Evolutionary conservation across 106 monocot species (phyloP), one percentile per base, ranked within the genome.

Genomic region (Narthecium ossifragum): DNA sequence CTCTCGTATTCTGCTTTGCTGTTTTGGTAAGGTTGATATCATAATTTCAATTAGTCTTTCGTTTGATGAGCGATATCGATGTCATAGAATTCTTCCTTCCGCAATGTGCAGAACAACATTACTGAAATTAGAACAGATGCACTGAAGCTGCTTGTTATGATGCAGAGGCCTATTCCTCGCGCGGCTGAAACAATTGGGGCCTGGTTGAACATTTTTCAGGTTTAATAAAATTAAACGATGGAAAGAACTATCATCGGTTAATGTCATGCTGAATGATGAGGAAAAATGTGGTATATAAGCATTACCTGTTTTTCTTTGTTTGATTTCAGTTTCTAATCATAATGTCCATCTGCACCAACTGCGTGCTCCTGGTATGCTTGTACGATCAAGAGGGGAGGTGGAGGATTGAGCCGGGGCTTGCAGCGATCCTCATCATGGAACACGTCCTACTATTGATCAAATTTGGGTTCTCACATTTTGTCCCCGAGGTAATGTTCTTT

Each of bases 171-270:
- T 39, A 59, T 78, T 41, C 92, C 92, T 37, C 84, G 88, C 53
- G 74, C 78, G 26, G 68, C 92, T 65, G 84, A 87, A 55, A 84
- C 88, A 28, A 92, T 92, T 58, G 88, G 88, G 62, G 88, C 92
- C 57, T 92, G 88, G 92, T 55, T 78, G 57, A 88, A 92, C 66
- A 92, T 92, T 56, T 92, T 92, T 66, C 92, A 92, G 84, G 92
- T 69, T 20, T 22, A 45, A 32, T 11, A 13, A 13, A 13, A 3
- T 43, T 43, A n/a, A n/a, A n/a, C n/a, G n/a, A n/a, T n/a, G n/a
- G n/a, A n/a, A n/a, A n/a, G n/a, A n/a, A n/a, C n/a, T n/a, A n/a
- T n/a, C n/a, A n/a, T n/a, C n/a, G n/a, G n/a, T n/a, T n/a, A n/a
- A n/a, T n/a, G n/a, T n/a, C n/a, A n/a, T n/a, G n/a, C n/a, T n/a